Conservation (phyloP, 805 yeast species). For the Wickerhamomyces bisporus region DNA sequence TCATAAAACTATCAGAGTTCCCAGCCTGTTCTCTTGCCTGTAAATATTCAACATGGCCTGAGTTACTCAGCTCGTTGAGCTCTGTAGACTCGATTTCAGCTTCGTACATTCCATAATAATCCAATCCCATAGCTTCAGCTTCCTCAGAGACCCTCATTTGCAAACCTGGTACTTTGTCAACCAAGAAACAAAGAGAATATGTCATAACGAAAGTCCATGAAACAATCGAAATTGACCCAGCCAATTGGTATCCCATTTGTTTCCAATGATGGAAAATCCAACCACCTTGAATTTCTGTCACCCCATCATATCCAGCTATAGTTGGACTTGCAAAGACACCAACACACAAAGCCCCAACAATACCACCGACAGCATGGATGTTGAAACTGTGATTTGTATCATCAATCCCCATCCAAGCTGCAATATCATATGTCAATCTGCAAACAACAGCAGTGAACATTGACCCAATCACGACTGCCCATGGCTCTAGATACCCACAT, state of each 20-base stretch:
- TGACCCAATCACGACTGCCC: conserved; percentile 87
- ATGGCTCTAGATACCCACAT: conserved; percentile 83
- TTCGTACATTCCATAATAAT: neutral
- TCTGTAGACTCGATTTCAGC: neutral
- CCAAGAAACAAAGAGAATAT: conserved; percentile 36
- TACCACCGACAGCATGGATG: conserved; percentile 96
- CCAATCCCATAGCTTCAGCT: conserved; percentile 43
- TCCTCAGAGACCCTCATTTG: conserved; percentile 39
- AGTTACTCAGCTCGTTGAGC: neutral
- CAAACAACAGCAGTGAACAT: conserved; percentile 74
- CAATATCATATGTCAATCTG: conserved; percentile 81
- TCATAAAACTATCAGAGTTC: too few species aligned
- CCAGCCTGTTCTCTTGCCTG: neutral
- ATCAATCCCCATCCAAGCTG: conserved; percentile 72
- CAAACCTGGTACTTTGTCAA: conserved; percentile 48
- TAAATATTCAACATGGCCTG: neutral
- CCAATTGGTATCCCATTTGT: conserved; percentile 87
- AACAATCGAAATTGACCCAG: conserved; percentile 36
- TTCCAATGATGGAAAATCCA: conserved; percentile 90
- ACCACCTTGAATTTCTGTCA: conserved; percentile 81
- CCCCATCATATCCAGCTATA: conserved; percentile 86
- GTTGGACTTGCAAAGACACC: conserved; percentile 82
- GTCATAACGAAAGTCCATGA: conserved; percentile 44
- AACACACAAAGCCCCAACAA: conserved; percentile 78
- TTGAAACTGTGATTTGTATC: conserved; percentile 92